These are phyloP conservation scores for Knoxia roxburghii DNA, from an alignment of 257 asterid genomes.

Conservation along the genomic window DNA sequence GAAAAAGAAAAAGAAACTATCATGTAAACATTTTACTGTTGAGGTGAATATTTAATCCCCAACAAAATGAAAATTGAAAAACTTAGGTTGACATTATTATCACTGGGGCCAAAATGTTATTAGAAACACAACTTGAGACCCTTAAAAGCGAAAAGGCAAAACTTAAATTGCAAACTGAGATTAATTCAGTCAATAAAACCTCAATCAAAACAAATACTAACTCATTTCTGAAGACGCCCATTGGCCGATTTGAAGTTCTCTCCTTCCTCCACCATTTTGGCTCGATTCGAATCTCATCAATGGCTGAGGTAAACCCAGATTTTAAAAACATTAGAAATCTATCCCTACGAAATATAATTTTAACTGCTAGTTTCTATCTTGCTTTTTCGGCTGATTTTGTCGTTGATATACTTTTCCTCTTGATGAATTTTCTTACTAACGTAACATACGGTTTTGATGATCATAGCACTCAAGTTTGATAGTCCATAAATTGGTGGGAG, in stretches of 20 bases:
- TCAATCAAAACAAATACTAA: neutral
- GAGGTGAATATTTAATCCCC: no score
- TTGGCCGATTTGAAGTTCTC: conserved; percentile 1
- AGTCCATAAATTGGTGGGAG: neutral
- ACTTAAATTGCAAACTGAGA: neutral
- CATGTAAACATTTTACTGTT: no score
- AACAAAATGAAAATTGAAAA: no score
- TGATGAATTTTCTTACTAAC: neutral
- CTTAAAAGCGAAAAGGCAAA: neutral
- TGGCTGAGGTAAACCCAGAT: conserved; percentile 18
- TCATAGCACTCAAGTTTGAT: no score
- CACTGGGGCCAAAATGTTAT: neutral
- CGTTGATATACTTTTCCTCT: neutral
- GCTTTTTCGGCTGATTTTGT: neutral
- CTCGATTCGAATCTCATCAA: conserved; percentile 7
- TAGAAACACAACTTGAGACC: neutral
- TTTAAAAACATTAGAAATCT: neutral
- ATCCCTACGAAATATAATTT: neutral
- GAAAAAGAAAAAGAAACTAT: no score
- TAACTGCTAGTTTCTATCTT: neutral
- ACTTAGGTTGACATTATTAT: no score
- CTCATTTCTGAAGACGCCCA: neutral
- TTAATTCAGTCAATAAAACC: neutral
- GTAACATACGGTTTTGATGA: no score
- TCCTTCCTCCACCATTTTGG: neutral